Evolutionary conservation across 257 asterid species (phyloP).

Genomic region (Schizonepeta tenuifolia): DNA sequence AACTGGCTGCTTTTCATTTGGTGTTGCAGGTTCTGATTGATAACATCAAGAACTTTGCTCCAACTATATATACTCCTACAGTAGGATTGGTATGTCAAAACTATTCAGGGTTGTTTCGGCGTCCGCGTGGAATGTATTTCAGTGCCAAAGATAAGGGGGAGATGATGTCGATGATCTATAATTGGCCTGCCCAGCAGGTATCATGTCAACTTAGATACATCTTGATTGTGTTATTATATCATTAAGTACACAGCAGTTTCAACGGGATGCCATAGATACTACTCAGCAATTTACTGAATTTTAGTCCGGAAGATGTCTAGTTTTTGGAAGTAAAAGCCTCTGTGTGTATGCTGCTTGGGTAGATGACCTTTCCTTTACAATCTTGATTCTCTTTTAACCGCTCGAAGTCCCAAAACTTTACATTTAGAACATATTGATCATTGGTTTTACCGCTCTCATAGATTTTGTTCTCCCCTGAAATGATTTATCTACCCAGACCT

Average conservation of each 20-base stretch:
- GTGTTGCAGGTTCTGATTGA: slow-evolving; percentile 81
- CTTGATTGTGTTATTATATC: slow-evolving; percentile 23
- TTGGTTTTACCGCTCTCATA: background rate
- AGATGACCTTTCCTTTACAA: slow-evolving; percentile 9
- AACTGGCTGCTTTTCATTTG: slow-evolving; percentile 30
- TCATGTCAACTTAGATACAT: slow-evolving; percentile 26
- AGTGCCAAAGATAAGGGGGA: slow-evolving; percentile 99
- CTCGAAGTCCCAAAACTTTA: background rate
- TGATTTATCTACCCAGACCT: slow-evolving; percentile 24
- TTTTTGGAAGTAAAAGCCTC: background rate
- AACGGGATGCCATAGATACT: background rate
- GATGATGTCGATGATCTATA: slow-evolving; percentile 99
- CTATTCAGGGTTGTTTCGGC: slow-evolving; percentile 93
- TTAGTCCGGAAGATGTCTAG: slow-evolving; percentile 17
- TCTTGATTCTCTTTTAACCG: slow-evolving; percentile 18
- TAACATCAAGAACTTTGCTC: slow-evolving; percentile 90
- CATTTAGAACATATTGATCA: background rate
- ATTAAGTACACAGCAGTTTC: slow-evolving; percentile 5
- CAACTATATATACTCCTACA: slow-evolving; percentile 94
- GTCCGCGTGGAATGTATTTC: slow-evolving; percentile 99
- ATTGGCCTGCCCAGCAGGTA: slow-evolving; percentile 95
- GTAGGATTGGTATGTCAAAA: slow-evolving; percentile 99
- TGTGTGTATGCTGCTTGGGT: background rate
- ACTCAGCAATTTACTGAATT: slow-evolving; percentile 4
- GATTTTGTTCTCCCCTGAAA: background rate